Conservation (phyloP, 2,329 filamentous ascomycete species). For the Talaromyces sp. region DNA sequence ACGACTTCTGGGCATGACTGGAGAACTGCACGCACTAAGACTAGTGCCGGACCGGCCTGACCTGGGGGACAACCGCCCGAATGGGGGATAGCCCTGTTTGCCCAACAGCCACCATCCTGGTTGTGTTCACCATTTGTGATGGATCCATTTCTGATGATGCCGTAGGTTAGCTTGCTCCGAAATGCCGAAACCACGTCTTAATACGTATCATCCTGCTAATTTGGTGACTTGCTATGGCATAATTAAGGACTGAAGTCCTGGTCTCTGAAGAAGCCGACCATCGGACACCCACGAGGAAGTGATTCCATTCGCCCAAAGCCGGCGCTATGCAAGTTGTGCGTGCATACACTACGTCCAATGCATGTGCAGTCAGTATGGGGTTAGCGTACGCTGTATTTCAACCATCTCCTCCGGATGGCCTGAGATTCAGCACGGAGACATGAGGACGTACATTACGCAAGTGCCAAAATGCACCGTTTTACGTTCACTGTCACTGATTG, state of each 20-base stretch:
- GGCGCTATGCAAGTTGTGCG: background rate
- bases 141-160: background rate
- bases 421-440: too few species aligned
- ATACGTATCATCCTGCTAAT: too few species aligned
- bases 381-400: background rate
- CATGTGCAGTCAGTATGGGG: background rate
- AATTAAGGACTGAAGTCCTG: too few species aligned
- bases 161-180: too few species aligned
- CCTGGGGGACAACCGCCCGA: background rate
- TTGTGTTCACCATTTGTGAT: background rate
- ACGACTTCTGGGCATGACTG: background rate
- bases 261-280: too few species aligned
- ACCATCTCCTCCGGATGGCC: too few species aligned
- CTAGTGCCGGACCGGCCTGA: background rate
- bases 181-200: too few species aligned
- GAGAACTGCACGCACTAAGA: background rate
- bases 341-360: background rate
- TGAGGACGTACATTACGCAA: background rate
- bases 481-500: background rate
- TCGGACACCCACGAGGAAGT: background rate
- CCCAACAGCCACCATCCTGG: background rate
- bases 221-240: too few species aligned
- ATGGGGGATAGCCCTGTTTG: background rate
- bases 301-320: background rate
- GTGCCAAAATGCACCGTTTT: background rate